Evolutionary conservation across 2,329 filamentous ascomycete species (phyloP).

Genomic region (Zymoseptoria ardabiliae): DNA sequence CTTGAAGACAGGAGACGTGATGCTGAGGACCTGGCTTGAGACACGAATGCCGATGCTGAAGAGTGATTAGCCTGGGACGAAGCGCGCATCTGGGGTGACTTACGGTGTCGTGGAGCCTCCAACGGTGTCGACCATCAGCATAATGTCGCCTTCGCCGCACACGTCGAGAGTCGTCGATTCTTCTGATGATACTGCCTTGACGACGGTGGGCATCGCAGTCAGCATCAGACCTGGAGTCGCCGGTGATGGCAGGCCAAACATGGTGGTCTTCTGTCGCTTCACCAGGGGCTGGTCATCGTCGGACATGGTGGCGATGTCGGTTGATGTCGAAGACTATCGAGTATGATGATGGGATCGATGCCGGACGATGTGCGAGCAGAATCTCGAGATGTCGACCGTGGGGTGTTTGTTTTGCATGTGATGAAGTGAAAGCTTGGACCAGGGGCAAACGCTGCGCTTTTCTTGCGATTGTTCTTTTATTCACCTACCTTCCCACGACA

Average conservation of each 20-base stretch:
- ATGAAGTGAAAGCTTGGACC: neutral
- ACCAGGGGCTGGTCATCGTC: neutral
- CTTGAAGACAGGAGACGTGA: slow-evolving; percentile 20
- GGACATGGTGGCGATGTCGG: neutral
- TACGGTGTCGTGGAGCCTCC: neutral
- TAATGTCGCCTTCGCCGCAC: neutral
- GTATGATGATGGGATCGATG: neutral
- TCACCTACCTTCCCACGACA: neutral
- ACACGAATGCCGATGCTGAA: slow-evolving; percentile 16
- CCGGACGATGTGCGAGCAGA: neutral
- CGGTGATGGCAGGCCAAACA: neutral
- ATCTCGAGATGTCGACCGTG: neutral
- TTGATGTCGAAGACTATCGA: neutral
- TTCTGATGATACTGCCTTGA: neutral
- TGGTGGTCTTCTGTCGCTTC: neutral
- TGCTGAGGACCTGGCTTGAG: slow-evolving; percentile 16
- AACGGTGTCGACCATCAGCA: neutral
- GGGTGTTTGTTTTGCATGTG: neutral
- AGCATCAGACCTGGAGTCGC: neutral
- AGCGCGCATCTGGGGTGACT: neutral
- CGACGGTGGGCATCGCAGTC: neutral
- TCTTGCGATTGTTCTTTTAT: neutral
- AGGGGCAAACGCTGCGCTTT: neutral
- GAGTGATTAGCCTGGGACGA: neutral
- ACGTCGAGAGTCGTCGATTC: neutral